Percentiles rank a stretch among this genome's conserved stretches.
phyloP scores from a whole-genome alignment of 1,284 basidiomycete genomes.

The Moesziomyces parantarcticus region DNA sequence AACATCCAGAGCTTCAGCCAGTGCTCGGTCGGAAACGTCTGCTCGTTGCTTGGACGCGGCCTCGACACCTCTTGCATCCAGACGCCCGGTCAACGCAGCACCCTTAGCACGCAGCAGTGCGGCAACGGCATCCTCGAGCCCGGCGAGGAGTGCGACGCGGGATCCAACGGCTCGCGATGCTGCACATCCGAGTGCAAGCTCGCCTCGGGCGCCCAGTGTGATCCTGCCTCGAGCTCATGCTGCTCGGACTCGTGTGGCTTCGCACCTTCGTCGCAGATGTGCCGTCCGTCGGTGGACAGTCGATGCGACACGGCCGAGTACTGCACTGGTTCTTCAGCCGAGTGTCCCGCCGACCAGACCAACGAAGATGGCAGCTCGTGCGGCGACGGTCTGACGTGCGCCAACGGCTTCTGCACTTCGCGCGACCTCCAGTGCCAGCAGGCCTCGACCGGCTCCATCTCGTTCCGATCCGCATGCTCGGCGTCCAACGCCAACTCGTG shows the following conservation, averaged over 20 bases:
- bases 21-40: constrained; percentile 87
- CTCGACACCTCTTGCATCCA: constrained; percentile 68
- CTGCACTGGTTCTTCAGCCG: constrained; percentile 80
- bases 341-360: constrained; percentile 79
- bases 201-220: constrained; percentile 78
- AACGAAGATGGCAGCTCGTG: constrained; percentile 75
- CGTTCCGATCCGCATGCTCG: constrained; percentile 76
- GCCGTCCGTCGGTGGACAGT: constrained; percentile 77
- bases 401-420: constrained; percentile 84
- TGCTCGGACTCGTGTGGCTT: constrained; percentile 80
- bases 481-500: constrained; percentile 74
- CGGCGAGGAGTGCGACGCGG: constrained; percentile 89
- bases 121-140: constrained; percentile 70
- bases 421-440: constrained; percentile 80
- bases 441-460: constrained; percentile 74
- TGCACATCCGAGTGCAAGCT: constrained; percentile 85
- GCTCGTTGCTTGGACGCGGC: constrained; percentile 69
- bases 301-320: constrained; percentile 81
- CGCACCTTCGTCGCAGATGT: constrained; percentile 75
- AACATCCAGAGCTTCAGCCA: constrained; percentile 50
- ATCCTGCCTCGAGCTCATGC: constrained; percentile 81
- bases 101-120: constrained; percentile 60
- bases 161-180: constrained; percentile 76
- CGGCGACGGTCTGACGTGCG: constrained; percentile 75
- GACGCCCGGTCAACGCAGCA: constrained; percentile 46